phyloP scores from a whole-genome alignment of 768 basidiomycete genomes.

The Lactifluus piperatus region DNA sequence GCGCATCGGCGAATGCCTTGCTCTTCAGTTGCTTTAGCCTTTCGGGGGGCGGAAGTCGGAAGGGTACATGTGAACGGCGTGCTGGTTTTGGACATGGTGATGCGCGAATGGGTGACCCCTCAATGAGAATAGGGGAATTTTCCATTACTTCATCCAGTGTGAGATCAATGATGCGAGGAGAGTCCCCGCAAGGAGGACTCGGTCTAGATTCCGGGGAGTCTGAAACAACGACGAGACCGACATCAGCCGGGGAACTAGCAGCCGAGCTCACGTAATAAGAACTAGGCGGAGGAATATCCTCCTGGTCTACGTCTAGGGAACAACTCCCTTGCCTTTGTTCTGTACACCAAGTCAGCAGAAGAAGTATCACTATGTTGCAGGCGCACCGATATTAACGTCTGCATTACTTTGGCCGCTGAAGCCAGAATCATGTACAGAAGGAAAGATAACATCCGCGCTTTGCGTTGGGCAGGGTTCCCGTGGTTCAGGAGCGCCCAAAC shows the following conservation, averaged over 20 bases:
- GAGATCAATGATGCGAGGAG: constrained; percentile 12
- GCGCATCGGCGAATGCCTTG: not conserved
- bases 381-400: constrained; percentile 5
- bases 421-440: not conserved
- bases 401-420: not conserved
- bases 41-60: not conserved
- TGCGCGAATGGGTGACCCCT: constrained; percentile 9
- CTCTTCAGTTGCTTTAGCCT: not conserved
- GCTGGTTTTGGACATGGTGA: not conserved
- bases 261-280: not conserved
- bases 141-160: constrained; percentile 11
- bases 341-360: not conserved
- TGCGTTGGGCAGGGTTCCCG: not conserved
- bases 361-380: not conserved
- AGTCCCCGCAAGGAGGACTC: not conserved
- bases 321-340: not conserved
- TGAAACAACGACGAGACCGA: not conserved
- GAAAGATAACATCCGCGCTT: not conserved
- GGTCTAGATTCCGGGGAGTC: not conserved
- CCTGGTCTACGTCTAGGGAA: not conserved
- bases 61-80: not conserved
- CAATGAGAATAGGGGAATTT: constrained; percentile 11
- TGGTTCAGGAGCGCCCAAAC: not conserved
- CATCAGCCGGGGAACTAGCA: not conserved
- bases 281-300: not conserved